A percentile compares a stretch with the other conserved stretches of the same genome.
phyloP scores from a whole-genome alignment of 2,329 filamentous ascomycete genomes.

The Teratosphaeria viscida region DNA sequence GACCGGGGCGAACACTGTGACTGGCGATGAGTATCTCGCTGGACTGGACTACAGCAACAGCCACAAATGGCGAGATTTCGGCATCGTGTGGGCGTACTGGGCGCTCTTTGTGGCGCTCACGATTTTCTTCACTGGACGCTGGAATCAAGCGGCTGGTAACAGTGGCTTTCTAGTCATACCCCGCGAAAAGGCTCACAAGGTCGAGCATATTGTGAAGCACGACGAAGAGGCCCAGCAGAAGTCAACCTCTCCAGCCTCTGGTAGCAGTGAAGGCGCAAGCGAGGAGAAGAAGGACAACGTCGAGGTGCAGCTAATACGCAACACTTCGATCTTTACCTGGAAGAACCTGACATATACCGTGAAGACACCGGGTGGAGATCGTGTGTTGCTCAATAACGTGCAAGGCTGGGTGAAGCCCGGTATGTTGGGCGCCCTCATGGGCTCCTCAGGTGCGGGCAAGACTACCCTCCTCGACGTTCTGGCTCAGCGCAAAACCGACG shows the following conservation, averaged over 20 bases:
- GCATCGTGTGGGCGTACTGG: slow-evolving; percentile 58
- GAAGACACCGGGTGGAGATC: slow-evolving; percentile 35
- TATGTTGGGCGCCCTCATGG: slow-evolving; percentile 41
- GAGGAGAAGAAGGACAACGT: slow-evolving; percentile 34
- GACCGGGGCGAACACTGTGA: slow-evolving; percentile 44
- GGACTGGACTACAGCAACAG: slow-evolving; percentile 39
- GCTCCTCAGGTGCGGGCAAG: slow-evolving; percentile 62
- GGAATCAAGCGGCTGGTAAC: slow-evolving; percentile 37
- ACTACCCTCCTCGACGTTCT: slow-evolving; percentile 75
- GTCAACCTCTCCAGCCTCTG: not conserved
- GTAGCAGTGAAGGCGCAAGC: not conserved
- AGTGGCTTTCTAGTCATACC: slow-evolving; percentile 45
- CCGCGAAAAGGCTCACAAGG: not conserved
- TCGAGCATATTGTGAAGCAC: not conserved
- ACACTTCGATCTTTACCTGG: slow-evolving; percentile 70
- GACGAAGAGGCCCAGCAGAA: slow-evolving; percentile 1
- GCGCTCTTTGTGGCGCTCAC: slow-evolving; percentile 48
- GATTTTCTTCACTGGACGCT: slow-evolving; percentile 46
- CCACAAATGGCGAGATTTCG: slow-evolving; percentile 48
- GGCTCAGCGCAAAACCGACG: slow-evolving; percentile 53
- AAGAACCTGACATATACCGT: slow-evolving; percentile 49
- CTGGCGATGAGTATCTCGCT: slow-evolving; percentile 50
- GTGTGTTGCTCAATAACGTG: slow-evolving; percentile 36
- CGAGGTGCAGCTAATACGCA: slow-evolving; percentile 54
- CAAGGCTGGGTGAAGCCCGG: slow-evolving; percentile 42